These are phyloP conservation scores for Hypoxylon sp. DNA, from an alignment of 2,329 filamentous ascomycete species.

Conservation along the genomic window DNA sequence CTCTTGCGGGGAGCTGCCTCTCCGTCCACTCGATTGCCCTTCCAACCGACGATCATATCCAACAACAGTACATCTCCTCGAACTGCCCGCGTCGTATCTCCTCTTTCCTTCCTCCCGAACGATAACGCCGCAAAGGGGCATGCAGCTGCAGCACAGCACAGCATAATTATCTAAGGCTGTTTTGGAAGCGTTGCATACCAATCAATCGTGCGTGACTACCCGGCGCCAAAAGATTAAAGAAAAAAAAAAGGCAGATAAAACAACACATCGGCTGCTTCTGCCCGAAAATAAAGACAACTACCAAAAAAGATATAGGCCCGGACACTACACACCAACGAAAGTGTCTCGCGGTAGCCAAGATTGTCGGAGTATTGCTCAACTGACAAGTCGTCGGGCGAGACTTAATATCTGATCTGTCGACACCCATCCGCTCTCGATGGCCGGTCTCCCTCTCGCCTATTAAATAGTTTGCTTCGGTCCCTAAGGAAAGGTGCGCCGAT, in stretches of 20 bases:
- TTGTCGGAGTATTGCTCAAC: constrained; percentile 27
- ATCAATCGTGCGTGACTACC: constrained; percentile 43
- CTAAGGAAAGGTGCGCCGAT: constrained; percentile 26
- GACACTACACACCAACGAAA: constrained; percentile 23
- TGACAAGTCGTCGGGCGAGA: constrained; percentile 33
- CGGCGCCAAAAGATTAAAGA: constrained; percentile 37
- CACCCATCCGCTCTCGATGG: constrained; percentile 28
- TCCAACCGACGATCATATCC: constrained; percentile 33
- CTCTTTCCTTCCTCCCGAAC: constrained; percentile 47
- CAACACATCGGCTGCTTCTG: constrained; percentile 39
- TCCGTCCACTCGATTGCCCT: constrained; percentile 28
- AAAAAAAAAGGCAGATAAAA: constrained; percentile 29
- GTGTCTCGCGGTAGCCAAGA: constrained; percentile 15
- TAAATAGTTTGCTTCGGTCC: constrained; percentile 36
- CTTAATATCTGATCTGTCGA: constrained; percentile 38
- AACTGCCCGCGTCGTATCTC: constrained; percentile 42
- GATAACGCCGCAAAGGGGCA: constrained; percentile 48
- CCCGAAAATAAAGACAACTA: constrained; percentile 42
- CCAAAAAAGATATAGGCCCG: constrained; percentile 21
- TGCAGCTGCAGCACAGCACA: constrained; percentile 49
- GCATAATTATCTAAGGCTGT: constrained; percentile 48
- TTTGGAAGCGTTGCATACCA: constrained; percentile 43
- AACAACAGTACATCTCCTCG: constrained; percentile 27
- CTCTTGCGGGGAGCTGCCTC: constrained; percentile 32
- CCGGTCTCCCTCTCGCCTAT: constrained; percentile 30